Percentiles rank a stretch among this genome's conserved stretches.
phyloP scores from a whole-genome alignment of 208 protist genomes.

The Acanthamoeba castellanii region DNA sequence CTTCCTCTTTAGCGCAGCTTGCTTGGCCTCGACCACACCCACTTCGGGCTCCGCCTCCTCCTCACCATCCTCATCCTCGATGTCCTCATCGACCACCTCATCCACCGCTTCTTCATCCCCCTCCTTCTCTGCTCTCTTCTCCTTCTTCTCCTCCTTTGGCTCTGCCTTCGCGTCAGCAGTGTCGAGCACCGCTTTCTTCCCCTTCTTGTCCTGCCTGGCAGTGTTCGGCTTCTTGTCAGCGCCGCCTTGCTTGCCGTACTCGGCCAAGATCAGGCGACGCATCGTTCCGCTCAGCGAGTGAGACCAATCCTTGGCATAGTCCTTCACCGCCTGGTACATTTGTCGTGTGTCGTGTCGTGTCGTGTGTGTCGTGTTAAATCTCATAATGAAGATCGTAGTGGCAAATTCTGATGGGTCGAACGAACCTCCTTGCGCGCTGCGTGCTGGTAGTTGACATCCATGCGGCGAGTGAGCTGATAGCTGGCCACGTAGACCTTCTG shows the following conservation, averaged over 20 bases:
- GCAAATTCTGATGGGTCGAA: too few relatives aligned
- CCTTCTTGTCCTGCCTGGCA: background rate
- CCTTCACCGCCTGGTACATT: conserved; percentile 6
- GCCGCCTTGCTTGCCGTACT: background rate
- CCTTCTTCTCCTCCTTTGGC: background rate
- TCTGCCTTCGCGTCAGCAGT: background rate
- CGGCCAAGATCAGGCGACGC: background rate
- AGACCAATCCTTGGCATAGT: conserved; percentile 18
- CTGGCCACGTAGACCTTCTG: conserved; percentile 47
- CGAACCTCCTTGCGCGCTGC: background rate
- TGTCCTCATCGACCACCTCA: background rate
- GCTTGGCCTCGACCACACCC: background rate
- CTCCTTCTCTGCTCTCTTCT: background rate
- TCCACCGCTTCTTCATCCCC: background rate
- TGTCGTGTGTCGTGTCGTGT: too few relatives aligned
- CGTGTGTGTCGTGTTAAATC: background rate
- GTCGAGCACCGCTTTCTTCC: background rate
- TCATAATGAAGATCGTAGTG: background rate
- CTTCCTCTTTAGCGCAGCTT: background rate
- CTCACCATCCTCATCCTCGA: background rate
- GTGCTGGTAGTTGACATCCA: conserved; percentile 47
- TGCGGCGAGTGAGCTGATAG: conserved; percentile 23
- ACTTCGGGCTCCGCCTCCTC: background rate
- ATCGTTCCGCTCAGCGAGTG: background rate
- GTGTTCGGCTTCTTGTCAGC: background rate